These are phyloP conservation scores for Cordyceps cateniannulata DNA, from an alignment of 2,329 filamentous ascomycete genomes.

Conservation along the genomic window DNA sequence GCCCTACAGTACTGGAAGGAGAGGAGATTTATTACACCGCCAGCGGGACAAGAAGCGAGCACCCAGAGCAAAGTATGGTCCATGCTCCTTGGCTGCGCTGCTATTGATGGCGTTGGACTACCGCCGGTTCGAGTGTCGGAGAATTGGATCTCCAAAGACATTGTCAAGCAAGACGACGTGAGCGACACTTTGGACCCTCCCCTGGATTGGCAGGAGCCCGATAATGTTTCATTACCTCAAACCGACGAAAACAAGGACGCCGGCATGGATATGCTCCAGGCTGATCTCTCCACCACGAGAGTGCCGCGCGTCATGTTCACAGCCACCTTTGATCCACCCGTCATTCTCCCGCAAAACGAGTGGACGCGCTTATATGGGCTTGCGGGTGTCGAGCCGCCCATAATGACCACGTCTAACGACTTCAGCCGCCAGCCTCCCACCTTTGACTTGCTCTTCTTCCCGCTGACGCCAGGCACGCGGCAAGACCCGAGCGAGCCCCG, in stretches of 20 bases:
- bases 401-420: slow-evolving; percentile 25
- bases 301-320: slow-evolving; percentile 69
- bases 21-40: slow-evolving; percentile 39
- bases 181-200: slow-evolving; percentile 37
- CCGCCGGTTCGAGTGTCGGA: slow-evolving; percentile 64
- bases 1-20: slow-evolving; percentile 74
- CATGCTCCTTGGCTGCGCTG: slow-evolving; percentile 59
- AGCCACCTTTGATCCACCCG: slow-evolving; percentile 66
- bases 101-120: slow-evolving; percentile 39
- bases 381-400: slow-evolving; percentile 40
- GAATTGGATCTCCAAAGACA: slow-evolving; percentile 62
- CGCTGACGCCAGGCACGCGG: slow-evolving; percentile 39
- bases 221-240: slow-evolving; percentile 51
- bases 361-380: slow-evolving; percentile 57
- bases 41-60: slow-evolving; percentile 29
- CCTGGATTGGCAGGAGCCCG: slow-evolving; percentile 68
- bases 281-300: slow-evolving; percentile 39
- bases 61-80: slow-evolving; percentile 53
- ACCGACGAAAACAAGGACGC: slow-evolving; percentile 42
- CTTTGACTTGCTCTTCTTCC: slow-evolving; percentile 54
- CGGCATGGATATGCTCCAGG: slow-evolving; percentile 46
- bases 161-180: slow-evolving; percentile 51
- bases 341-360: slow-evolving; percentile 60
- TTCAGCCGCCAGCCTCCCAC: slow-evolving; percentile 33
- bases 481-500: slow-evolving; percentile 54